A percentile compares a stretch with the other conserved stretches of the same genome.
Evolutionary conservation across 2,329 filamentous ascomycete genomes (phyloP).

Genomic region (Sarocladium kiliense): DNA sequence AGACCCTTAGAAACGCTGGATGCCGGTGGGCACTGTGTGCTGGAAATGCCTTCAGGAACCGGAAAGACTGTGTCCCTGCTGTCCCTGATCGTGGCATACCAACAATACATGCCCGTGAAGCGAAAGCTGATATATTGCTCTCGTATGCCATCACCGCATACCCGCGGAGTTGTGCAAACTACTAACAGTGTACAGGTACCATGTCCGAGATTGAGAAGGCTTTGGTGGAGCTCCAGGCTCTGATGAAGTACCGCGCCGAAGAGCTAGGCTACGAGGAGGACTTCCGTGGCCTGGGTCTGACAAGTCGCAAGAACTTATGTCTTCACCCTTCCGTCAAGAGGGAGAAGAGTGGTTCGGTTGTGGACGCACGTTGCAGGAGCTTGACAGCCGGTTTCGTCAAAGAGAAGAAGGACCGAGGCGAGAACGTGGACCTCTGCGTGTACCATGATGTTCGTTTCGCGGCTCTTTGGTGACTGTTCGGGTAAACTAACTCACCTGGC

Average conservation of each 20-base stretch:
- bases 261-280: slow-evolving; percentile 90
- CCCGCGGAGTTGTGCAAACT: background rate
- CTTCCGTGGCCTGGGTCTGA: slow-evolving; percentile 85
- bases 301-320: slow-evolving; percentile 95
- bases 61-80: slow-evolving; percentile 95
- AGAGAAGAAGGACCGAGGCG: slow-evolving; percentile 92
- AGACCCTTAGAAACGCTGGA: slow-evolving; percentile 69
- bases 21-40: slow-evolving; percentile 86
- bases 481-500: background rate
- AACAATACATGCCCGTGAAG: slow-evolving; percentile 87
- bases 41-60: slow-evolving; percentile 98
- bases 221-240: slow-evolving; percentile 77
- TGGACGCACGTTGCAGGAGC: slow-evolving; percentile 93
- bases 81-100: slow-evolving; percentile 94
- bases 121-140: slow-evolving; percentile 98
- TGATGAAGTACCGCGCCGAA: slow-evolving; percentile 92
- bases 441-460: slow-evolving; percentile 73
- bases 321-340: slow-evolving; percentile 93
- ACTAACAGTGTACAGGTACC: slow-evolving; percentile 52
- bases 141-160: slow-evolving; percentile 44
- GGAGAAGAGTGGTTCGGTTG: slow-evolving; percentile 90
- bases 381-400: slow-evolving; percentile 95
- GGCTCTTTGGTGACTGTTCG: background rate
- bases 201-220: slow-evolving; percentile 99
- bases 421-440: slow-evolving; percentile 88